Percentiles rank a stretch among this genome's conserved stretches.
Evolutionary conservation across 2,329 filamentous ascomycete genomes (phyloP).

Genomic region (Epichloe glyceriae): DNA sequence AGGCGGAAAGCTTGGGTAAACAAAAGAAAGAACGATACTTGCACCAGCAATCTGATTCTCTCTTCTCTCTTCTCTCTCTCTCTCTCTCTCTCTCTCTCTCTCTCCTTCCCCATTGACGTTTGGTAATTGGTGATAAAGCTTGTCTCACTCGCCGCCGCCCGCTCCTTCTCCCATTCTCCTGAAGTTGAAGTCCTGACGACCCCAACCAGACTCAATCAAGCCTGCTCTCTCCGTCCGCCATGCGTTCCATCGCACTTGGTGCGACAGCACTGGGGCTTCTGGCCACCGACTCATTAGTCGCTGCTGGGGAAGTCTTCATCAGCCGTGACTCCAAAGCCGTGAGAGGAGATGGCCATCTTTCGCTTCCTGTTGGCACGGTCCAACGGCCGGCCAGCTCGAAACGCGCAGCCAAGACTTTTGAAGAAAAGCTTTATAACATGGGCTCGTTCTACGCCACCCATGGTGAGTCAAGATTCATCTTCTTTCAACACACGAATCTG

Average conservation of each 20-base stretch:
- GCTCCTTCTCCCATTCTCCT: neutral
- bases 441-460: constrained; percentile 27
- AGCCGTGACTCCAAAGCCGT: constrained; percentile 16
- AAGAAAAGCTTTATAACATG: constrained; percentile 21
- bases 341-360: constrained; percentile 23
- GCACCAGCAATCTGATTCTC: too few relatives aligned
- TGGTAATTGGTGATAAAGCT: neutral
- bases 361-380: constrained; percentile 22
- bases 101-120: neutral
- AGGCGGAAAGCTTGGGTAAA: neutral
- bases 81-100: neutral
- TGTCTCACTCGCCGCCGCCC: neutral
- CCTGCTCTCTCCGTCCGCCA: constrained; percentile 1
- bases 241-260: constrained; percentile 7
- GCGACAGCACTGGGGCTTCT: constrained; percentile 8
- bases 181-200: neutral
- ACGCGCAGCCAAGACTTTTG: constrained; percentile 14
- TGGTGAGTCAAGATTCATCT: constrained; percentile 14
- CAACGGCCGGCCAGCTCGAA: constrained; percentile 10
- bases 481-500: neutral
- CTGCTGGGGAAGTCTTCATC: neutral
- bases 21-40: neutral
- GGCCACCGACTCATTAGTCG: constrained; percentile 2
- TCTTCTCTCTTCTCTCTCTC: neutral
- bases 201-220: neutral